Base-by-base conservation (phyloP, 73 alveolate species). In the Paramecium sonneborni region DNA sequence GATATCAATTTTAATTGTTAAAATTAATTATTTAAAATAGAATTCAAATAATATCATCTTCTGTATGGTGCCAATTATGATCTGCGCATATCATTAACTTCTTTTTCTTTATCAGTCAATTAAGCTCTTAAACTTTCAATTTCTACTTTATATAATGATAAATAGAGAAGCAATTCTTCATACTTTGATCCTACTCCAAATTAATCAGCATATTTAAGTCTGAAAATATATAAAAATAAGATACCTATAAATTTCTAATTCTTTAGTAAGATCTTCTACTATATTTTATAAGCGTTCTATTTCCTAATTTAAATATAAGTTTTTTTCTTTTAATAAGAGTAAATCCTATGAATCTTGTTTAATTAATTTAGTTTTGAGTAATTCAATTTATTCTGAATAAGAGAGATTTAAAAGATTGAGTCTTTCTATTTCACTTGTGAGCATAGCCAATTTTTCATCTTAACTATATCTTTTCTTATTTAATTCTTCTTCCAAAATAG, bases 121-220 rank as follows among this genome's bases (percentile, higher is more conserved):
- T 39, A 44, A 9, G 55, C 30, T 20, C 90, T 32, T 26, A 79
- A 79, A 79, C 90, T 79, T 12, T 79, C 90, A 5, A 79, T 79
- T 23, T 79, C 90, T 38, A 39, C 69, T 46, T 79, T 79, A 44
- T 79, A 79, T 76, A 79, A 37, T 2, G 90, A 57, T 24, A 79
- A 37, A 79, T 79, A 79, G 14, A 79, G 69, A 24, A 79, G 44
- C 6, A 79, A 46, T 79, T 79, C 90, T 44, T 79, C 90, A 79
- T 30, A 32, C 28, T 79, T 79, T 10, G 90, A 79, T 39, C 90
- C 90, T n/a, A 79, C 90, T 24, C 90, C 90, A 79, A 79, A 79
- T 79, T 38, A 21, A 21, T 79, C 90, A 37, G 90, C 90, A 79
- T 79, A 79, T 79, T 79, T 79, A 0, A 79, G 55, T 79, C 90